Evolutionary conservation across 2,329 filamentous ascomycete species (phyloP).

Genomic region (Ambrosiella cleistominuta): DNA sequence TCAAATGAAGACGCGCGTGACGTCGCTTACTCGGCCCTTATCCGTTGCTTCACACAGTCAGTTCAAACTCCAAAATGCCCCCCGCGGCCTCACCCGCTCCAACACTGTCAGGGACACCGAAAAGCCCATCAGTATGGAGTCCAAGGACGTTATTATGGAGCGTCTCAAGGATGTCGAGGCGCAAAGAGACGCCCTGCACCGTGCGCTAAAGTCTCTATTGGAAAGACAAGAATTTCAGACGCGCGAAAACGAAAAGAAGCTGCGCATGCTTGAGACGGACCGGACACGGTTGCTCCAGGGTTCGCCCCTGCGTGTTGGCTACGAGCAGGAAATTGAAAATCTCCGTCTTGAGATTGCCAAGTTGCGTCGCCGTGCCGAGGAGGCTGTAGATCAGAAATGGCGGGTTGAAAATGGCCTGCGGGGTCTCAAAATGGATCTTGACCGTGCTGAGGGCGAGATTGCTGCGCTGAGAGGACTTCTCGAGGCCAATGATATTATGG

Average conservation of each 20-base stretch:
- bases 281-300: conserved; percentile 53
- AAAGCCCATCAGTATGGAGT: conserved; percentile 25
- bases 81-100: conserved; percentile 35
- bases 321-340: conserved; percentile 64
- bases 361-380: conserved; percentile 72
- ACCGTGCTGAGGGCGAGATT: conserved; percentile 87
- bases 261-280: conserved; percentile 59
- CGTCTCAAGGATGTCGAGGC: conserved; percentile 82
- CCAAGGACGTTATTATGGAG: conserved; percentile 54
- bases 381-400: conserved; percentile 90
- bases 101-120: conserved; percentile 33
- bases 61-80: conserved; percentile 17
- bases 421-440: conserved; percentile 88
- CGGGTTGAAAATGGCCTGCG: conserved; percentile 80
- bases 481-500: conserved; percentile 64
- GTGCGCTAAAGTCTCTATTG: conserved; percentile 67
- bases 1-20: conserved; percentile 12
- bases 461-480: conserved; percentile 62
- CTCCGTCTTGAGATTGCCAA: conserved; percentile 72
- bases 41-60: conserved; percentile 21
- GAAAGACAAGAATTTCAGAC: conserved; percentile 74
- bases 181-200: conserved; percentile 82
- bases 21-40: conserved; percentile 13
- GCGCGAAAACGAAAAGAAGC: conserved; percentile 65
- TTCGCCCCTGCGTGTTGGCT: conserved; percentile 58